Conservation (phyloP, 1,284 basidiomycete genomes). For the Xanthoconium separans region DNA sequence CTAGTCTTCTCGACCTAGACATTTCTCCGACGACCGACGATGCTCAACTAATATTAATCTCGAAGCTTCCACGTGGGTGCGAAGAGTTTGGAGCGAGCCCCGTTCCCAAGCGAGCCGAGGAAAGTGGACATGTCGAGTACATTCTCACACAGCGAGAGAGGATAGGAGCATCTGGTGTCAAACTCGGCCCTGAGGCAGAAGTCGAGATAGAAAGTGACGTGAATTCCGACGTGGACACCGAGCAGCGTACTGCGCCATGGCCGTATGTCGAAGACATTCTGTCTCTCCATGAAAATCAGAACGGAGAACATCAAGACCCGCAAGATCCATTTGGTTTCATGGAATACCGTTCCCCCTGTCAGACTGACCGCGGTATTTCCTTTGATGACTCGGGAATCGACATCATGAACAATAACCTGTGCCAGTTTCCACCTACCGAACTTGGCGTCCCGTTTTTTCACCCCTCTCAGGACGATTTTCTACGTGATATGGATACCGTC, state of each 20-base stretch:
- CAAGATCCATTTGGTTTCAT: not conserved
- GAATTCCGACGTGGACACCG: not conserved
- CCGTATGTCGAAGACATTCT: not conserved
- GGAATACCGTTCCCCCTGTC: not conserved
- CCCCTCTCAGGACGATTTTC: not conserved
- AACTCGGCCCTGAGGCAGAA: slow-evolving; percentile 1
- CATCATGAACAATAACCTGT: slow-evolving; percentile 6
- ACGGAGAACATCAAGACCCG: not conserved
- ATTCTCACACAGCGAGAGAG: slow-evolving; percentile 28
- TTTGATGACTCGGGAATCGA: slow-evolving; percentile 31
- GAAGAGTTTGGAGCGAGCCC: slow-evolving; percentile 28
- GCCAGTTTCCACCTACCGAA: slow-evolving; percentile 5
- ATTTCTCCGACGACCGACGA: slow-evolving; percentile 10
- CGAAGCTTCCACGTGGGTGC: slow-evolving; percentile 19
- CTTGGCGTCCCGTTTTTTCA: slow-evolving; percentile 3
- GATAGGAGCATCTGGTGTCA: slow-evolving; percentile 8
- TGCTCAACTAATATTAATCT: not conserved
- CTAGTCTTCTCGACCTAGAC: slow-evolving; percentile 13
- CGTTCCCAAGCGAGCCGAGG: slow-evolving; percentile 8
- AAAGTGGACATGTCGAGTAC: slow-evolving; percentile 16
- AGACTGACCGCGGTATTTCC: slow-evolving; percentile 1
- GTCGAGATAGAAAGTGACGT: not conserved
- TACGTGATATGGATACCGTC: slow-evolving; percentile 1
- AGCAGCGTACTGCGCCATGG: not conserved
- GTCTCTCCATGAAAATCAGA: not conserved